Evolutionary conservation across 768 basidiomycete genomes (phyloP).

Genomic region (Sporobolomyces phaffii): DNA sequence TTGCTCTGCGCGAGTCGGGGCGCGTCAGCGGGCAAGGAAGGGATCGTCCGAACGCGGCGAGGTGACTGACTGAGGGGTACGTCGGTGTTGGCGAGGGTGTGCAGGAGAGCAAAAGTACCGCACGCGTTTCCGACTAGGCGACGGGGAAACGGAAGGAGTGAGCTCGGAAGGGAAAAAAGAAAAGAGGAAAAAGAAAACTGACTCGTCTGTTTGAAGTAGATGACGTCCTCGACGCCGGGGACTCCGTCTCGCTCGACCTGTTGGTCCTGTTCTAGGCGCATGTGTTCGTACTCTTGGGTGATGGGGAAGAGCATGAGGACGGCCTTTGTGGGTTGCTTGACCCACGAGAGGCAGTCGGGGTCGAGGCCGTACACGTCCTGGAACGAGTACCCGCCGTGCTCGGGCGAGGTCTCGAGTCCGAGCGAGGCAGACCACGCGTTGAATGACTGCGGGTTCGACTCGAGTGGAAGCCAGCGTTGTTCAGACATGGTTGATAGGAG

Average conservation of each 20-base stretch:
- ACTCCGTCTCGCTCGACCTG: slow-evolving; percentile 53
- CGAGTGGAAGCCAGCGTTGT: slow-evolving; percentile 27
- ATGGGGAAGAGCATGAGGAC: slow-evolving; percentile 80
- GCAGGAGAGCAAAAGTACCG: slow-evolving; percentile 79
- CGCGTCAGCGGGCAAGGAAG: too few relatives aligned
- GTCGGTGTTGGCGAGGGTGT: slow-evolving; percentile 69
- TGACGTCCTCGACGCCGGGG: slow-evolving; percentile 58
- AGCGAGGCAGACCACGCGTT: slow-evolving; percentile 33
- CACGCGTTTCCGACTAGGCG: slow-evolving; percentile 66
- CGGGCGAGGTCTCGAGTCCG: slow-evolving; percentile 26
- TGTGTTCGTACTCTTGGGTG: slow-evolving; percentile 52
- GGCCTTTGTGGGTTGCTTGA: slow-evolving; percentile 70
- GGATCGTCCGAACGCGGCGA: background rate
- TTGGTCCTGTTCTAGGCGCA: slow-evolving; percentile 59
- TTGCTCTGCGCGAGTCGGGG: slow-evolving; percentile 14
- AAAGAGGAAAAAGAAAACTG: background rate
- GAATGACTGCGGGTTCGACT: slow-evolving; percentile 27
- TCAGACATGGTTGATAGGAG: background rate
- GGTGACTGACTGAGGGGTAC: slow-evolving; percentile 50
- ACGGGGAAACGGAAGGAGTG: background rate
- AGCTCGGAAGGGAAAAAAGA: background rate
- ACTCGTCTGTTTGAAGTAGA: slow-evolving; percentile 79
- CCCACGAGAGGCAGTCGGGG: slow-evolving; percentile 63
- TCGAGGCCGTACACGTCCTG: slow-evolving; percentile 36
- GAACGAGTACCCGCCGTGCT: slow-evolving; percentile 2